phyloP scores from a whole-genome alignment of 805 yeast genomes.

The Pichia eremophila region DNA sequence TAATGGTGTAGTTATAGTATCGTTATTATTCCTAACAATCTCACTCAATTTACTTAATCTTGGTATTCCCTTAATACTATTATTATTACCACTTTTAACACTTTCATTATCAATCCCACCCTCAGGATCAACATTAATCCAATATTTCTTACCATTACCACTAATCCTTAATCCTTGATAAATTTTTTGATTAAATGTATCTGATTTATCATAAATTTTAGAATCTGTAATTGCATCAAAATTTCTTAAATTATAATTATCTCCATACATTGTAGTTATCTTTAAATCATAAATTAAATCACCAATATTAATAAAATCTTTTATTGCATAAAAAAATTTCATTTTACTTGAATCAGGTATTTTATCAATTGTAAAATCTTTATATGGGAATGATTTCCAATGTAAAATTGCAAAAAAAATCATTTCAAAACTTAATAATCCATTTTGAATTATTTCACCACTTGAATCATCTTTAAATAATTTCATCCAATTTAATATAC shows the following conservation, averaged over 20 bases:
- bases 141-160: constrained; percentile 73
- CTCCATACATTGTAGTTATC: constrained; percentile 56
- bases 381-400: constrained; percentile 73
- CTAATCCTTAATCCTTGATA: constrained; percentile 78
- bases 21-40: not conserved
- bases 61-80: not conserved
- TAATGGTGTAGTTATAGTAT: constrained; percentile 6
- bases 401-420: constrained; percentile 84
- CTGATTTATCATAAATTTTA: constrained; percentile 16
- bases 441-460: constrained; percentile 60
- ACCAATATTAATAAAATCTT: constrained; percentile 67
- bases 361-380: constrained; percentile 51
- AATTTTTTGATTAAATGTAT: constrained; percentile 54
- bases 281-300: constrained; percentile 76
- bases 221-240: constrained; percentile 63
- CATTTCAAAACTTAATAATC: constrained; percentile 73
- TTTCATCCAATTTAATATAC: constrained; percentile 41
- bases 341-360: constrained; percentile 67
- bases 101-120: not conserved
- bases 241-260: constrained; percentile 66
- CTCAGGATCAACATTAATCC: constrained; percentile 39
- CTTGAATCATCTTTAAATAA: constrained; percentile 26
- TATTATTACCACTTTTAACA: not conserved
- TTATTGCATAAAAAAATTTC: constrained; percentile 49
- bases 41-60: not conserved